A percentile compares a stretch with the other conserved stretches of the same genome.
Conservation (phyloP, 306 rosid genomes). For the Trichosanthes cucumerina region DNA sequence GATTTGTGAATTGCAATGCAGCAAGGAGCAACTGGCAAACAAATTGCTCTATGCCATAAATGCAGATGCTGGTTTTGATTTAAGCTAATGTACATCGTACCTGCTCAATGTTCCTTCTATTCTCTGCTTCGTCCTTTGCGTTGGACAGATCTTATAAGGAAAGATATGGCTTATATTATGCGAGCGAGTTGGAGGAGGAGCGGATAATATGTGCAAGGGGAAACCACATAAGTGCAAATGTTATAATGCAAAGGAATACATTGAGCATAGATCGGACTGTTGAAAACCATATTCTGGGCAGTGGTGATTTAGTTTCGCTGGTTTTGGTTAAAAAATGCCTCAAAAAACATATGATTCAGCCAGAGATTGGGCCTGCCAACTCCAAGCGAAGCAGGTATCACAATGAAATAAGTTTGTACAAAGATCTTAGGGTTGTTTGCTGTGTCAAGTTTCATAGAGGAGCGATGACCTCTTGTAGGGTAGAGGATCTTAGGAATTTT, state of each 20-base stretch:
- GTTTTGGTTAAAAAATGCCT: neutral
- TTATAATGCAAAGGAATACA: neutral
- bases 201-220: neutral
- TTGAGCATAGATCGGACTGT: neutral
- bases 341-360: neutral
- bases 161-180: neutral
- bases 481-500: neutral
- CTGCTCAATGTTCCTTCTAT: neutral
- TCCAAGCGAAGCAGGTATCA: neutral
- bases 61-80: conserved; percentile 94
- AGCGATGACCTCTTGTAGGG: neutral
- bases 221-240: neutral
- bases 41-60: conserved; percentile 83
- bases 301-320: neutral
- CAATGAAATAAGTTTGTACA: neutral
- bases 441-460: neutral
- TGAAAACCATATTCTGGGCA: neutral
- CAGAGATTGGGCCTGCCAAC: conserved; percentile 1
- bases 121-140: neutral
- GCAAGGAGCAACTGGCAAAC: conserved; percentile 80
- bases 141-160: neutral
- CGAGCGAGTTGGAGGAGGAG: neutral
- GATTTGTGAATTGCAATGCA: conserved; percentile 22
- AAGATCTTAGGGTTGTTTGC: neutral
- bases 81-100: conserved; percentile 39